These are phyloP conservation scores for Calonectria ilicicola DNA, from an alignment of 2,329 filamentous ascomycete genomes.

Conservation along the genomic window DNA sequence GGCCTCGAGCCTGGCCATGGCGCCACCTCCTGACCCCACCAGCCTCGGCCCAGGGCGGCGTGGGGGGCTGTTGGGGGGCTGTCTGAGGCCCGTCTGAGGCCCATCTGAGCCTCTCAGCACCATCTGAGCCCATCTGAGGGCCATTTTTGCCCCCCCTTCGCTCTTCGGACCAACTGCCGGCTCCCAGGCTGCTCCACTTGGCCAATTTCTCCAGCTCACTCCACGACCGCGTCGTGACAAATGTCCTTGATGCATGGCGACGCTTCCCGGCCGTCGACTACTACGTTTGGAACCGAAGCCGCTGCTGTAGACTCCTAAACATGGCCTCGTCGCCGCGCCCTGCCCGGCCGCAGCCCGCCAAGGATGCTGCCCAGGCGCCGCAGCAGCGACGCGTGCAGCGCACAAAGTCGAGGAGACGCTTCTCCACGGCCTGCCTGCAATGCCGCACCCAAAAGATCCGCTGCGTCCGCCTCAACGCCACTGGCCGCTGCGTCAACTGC, in stretches of 20 bases:
- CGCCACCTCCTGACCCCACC: background rate
- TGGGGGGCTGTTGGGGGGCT: background rate
- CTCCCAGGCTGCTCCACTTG: background rate
- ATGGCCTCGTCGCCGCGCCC: conserved; percentile 6
- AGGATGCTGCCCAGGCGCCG: background rate
- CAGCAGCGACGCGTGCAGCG: background rate
- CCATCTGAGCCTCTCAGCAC: no score
- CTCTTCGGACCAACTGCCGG: background rate
- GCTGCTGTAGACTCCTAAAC: background rate
- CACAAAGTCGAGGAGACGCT: background rate
- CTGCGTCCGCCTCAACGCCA: conserved; percentile 9
- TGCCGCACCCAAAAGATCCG: conserved; percentile 15
- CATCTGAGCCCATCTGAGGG: no score
- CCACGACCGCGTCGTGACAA: conserved; percentile 3
- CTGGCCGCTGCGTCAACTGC: conserved; percentile 13
- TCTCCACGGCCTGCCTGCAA: conserved; percentile 10
- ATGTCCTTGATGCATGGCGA: background rate
- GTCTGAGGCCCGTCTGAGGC: background rate
- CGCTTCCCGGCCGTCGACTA: background rate
- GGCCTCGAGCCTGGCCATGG: background rate
- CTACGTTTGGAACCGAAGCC: background rate
- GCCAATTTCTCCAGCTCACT: background rate
- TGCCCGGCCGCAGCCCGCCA: background rate
- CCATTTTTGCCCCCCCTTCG: background rate
- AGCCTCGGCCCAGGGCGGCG: background rate